Conservation (phyloP, 192 early-diverging fungal genomes). For the Coemansia guatemalensis region DNA sequence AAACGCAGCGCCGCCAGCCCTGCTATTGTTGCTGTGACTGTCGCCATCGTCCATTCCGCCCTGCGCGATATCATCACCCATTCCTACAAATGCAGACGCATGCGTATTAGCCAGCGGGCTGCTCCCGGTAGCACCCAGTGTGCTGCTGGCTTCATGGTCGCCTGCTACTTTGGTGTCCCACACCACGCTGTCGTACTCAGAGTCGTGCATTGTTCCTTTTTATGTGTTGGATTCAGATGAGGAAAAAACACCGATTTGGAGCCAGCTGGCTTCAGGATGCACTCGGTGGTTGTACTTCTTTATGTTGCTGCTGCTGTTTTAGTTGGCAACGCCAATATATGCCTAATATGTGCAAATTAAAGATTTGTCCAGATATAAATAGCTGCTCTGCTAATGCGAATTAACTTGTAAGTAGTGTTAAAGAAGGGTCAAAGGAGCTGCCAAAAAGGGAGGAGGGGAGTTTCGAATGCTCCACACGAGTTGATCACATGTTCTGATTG, state of each 20-base stretch:
- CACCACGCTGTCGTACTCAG: conserved; percentile 51
- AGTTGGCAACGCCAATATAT: background rate
- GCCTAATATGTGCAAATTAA: background rate
- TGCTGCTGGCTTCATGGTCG: conserved; percentile 24
- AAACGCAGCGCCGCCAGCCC: conserved; percentile 2
- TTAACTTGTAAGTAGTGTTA: background rate
- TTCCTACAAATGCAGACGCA: background rate
- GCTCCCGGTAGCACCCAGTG: background rate
- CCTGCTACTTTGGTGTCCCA: conserved; percentile 46
- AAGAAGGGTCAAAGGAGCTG: background rate
- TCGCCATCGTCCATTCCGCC: conserved; percentile 6
- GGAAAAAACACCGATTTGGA: background rate
- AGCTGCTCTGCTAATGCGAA: background rate
- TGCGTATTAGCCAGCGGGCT: conserved; percentile 12
- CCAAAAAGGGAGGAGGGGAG: background rate
- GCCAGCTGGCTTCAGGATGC: background rate
- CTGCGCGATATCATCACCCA: background rate
- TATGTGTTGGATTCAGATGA: background rate
- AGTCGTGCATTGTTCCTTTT: conserved; percentile 35
- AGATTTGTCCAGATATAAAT: background rate
- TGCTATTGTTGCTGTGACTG: conserved; percentile 6
- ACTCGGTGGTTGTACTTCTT: background rate
- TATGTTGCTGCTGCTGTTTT: background rate
- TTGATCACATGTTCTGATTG: background rate
- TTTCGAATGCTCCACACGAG: background rate